Conservation (phyloP, 2,329 filamentous ascomycete species). For the Zymoseptoria tritici region DNA sequence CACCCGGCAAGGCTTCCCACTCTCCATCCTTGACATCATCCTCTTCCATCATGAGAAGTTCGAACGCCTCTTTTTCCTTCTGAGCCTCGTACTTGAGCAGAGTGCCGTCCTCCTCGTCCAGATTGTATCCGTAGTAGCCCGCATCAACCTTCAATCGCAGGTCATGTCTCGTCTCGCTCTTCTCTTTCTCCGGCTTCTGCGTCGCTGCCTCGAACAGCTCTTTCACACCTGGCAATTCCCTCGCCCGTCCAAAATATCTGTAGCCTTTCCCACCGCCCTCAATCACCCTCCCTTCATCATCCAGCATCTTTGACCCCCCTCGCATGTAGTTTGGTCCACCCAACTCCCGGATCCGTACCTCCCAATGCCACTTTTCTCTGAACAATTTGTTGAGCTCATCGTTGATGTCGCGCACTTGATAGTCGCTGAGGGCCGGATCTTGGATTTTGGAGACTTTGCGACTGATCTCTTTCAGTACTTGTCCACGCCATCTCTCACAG, state of each 20-base stretch:
- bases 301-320: conserved; percentile 44
- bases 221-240: conserved; percentile 87
- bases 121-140: conserved; percentile 89
- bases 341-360: conserved; percentile 87
- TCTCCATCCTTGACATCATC: conserved; percentile 26
- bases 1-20: conserved; percentile 84
- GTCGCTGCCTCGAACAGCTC: conserved; percentile 83
- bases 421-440: conserved; percentile 83
- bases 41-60: conserved; percentile 53
- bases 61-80: conserved; percentile 75
- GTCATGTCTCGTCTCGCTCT: conserved; percentile 61
- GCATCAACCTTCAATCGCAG: conserved; percentile 76
- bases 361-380: conserved; percentile 99
- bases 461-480: conserved; percentile 93
- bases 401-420: conserved; percentile 94
- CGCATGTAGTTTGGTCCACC: conserved; percentile 98
- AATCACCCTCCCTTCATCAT: conserved; percentile 50
- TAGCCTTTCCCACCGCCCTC: conserved; percentile 77
- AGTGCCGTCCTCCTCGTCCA: conserved; percentile 81
- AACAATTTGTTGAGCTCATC: conserved; percentile 99
- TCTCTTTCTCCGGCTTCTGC: conserved; percentile 46
- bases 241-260: conserved; percentile 84
- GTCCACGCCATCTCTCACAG: conserved; percentile 97
- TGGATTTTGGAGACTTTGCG: conserved; percentile 97
- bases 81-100: conserved; percentile 71